Conservation (phyloP, 805 yeast genomes). For the Zygoascus flipseniorum region DNA sequence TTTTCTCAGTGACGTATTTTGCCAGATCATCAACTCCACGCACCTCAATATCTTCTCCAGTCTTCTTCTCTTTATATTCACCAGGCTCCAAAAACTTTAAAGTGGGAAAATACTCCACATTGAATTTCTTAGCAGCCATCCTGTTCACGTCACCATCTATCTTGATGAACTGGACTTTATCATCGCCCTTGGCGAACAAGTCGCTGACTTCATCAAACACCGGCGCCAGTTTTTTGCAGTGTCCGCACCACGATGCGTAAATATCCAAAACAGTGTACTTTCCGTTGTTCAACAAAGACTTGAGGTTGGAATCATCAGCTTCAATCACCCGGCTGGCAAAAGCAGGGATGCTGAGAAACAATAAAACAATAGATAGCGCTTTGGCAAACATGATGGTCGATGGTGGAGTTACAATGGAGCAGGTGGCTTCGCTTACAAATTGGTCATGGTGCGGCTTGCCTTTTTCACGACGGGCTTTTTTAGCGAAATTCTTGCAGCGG, state of each 20-base stretch:
- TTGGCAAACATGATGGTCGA: not conserved
- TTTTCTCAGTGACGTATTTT: conserved; percentile 37
- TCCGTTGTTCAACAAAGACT: conserved; percentile 46
- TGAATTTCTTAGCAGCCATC: conserved; percentile 40
- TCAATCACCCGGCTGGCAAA: conserved; percentile 21
- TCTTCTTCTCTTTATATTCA: conserved; percentile 34
- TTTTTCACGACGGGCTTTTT: too few relatives aligned
- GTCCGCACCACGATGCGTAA: conserved; percentile 86
- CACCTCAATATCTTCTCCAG: conserved; percentile 44
- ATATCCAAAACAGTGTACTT: conserved; percentile 62
- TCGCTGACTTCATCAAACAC: conserved; percentile 73
- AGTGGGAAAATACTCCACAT: conserved; percentile 59
- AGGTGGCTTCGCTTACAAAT: too few relatives aligned
- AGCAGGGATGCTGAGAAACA: not conserved
- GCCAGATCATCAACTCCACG: conserved; percentile 44
- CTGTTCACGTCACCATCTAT: conserved; percentile 55
- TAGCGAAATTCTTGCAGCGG: too few relatives aligned
- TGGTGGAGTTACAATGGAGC: not conserved
- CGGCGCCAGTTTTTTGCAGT: conserved; percentile 85
- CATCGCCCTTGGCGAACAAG: conserved; percentile 40
- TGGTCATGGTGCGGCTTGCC: too few relatives aligned
- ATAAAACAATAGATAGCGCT: not conserved
- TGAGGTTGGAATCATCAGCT: conserved; percentile 47
- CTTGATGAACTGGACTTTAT: conserved; percentile 41
- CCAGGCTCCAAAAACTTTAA: conserved; percentile 38